Evolutionary conservation across 169 alveolate species (phyloP).

Genomic region (Eimeria sp.): DNA sequence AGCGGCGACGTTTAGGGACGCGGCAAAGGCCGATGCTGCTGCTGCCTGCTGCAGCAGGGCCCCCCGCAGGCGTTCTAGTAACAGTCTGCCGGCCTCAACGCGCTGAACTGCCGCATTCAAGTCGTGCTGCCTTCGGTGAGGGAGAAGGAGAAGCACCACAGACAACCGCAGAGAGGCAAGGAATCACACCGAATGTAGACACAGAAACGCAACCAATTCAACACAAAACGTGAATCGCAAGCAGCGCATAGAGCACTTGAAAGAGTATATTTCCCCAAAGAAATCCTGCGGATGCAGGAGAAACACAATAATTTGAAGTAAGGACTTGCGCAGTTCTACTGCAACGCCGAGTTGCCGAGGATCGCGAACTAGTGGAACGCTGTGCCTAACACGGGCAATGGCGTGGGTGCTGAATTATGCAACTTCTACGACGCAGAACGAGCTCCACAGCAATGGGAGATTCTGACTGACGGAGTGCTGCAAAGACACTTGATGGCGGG

Average conservation of each 20-base stretch:
- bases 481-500: neutral
- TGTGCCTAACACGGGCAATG: neutral
- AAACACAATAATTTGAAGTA: neutral
- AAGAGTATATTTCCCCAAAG: neutral
- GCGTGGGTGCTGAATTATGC: neutral
- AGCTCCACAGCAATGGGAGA: neutral
- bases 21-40: constrained; percentile 64
- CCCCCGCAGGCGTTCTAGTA: constrained; percentile 79
- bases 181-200: neutral
- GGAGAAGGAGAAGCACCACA: constrained; percentile 7
- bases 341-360: neutral
- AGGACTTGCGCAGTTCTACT: neutral
- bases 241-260: neutral
- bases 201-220: neutral
- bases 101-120: constrained; percentile 75
- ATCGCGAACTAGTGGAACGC: too few relatives aligned
- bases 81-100: constrained; percentile 76
- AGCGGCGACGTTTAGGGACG: constrained; percentile 50
- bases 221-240: neutral
- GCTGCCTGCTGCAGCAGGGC: constrained; percentile 73
- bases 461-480: neutral
- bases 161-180: neutral
- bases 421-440: neutral
- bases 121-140: constrained; percentile 41
- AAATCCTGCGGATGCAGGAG: neutral